phyloP scores from a whole-genome alignment of 1,284 basidiomycete species.

The Athelia psychrophila region DNA sequence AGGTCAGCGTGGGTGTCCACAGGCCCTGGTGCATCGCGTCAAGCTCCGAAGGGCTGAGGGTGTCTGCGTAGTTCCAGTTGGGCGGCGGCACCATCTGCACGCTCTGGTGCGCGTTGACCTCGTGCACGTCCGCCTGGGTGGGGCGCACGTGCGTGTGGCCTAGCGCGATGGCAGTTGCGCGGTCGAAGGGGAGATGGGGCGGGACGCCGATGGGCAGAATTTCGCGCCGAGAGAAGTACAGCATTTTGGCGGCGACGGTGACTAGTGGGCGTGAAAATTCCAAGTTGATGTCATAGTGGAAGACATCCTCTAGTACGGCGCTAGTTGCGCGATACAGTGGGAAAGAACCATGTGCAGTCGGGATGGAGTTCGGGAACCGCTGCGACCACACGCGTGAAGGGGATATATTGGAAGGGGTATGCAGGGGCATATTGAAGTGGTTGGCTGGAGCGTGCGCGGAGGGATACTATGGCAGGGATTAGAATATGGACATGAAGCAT shows the following conservation, averaged over 20 bases:
- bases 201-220: constrained; percentile 42
- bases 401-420: constrained; percentile 56
- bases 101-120: constrained; percentile 44
- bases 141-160: constrained; percentile 31
- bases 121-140: constrained; percentile 58
- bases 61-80: constrained; percentile 39
- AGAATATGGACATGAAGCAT: constrained; percentile 6
- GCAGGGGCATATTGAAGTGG: constrained; percentile 55
- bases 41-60: constrained; percentile 6
- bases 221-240: constrained; percentile 62
- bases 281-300: constrained; percentile 34
- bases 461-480: constrained; percentile 42
- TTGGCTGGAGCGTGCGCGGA: constrained; percentile 56
- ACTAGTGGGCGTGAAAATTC: constrained; percentile 45
- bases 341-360: constrained; percentile 52
- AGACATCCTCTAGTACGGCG: constrained; percentile 3
- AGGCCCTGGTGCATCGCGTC: not conserved
- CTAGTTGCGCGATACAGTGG: constrained; percentile 49
- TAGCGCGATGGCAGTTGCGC: constrained; percentile 35
- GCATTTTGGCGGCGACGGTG: constrained; percentile 54
- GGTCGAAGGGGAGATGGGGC: constrained; percentile 41
- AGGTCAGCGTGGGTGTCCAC: not conserved
- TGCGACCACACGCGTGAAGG: constrained; percentile 24
- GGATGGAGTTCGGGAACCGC: constrained; percentile 33
- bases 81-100: constrained; percentile 24